phyloP scores from a whole-genome alignment of 2,329 filamentous ascomycete species.

The Fusarium phyllophilum region DNA sequence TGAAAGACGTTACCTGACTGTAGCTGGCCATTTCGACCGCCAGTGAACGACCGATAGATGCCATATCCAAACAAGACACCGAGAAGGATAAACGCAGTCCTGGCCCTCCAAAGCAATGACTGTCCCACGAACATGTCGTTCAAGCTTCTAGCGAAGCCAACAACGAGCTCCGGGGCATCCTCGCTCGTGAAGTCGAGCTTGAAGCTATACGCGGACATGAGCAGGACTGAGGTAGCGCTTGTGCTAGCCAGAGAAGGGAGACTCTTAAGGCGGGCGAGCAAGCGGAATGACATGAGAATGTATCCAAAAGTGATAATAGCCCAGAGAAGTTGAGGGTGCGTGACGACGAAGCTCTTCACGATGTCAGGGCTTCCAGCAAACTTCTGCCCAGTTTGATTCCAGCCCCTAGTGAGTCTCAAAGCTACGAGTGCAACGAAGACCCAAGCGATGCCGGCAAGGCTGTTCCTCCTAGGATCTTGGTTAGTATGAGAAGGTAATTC shows the following conservation, averaged over 20 bases:
- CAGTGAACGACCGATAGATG: conserved; percentile 51
- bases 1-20: conserved; percentile 44
- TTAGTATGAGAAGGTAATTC: conserved; percentile 1
- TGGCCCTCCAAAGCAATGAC: conserved; percentile 60
- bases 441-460: conserved; percentile 47
- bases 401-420: conserved; percentile 76
- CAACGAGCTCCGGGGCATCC: conserved; percentile 86
- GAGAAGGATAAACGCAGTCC: conserved; percentile 62
- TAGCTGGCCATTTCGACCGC: conserved; percentile 37
- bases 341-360: conserved; percentile 74
- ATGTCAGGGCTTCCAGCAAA: conserved; percentile 92
- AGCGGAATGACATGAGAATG: conserved; percentile 62
- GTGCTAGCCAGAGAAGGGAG: conserved; percentile 55
- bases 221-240: conserved; percentile 54
- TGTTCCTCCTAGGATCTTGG: conserved; percentile 37
- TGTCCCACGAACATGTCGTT: conserved; percentile 54
- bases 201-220: conserved; percentile 75
- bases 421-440: conserved; percentile 62
- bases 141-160: conserved; percentile 55
- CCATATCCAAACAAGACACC: conserved; percentile 52
- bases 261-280: conserved; percentile 55
- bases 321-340: conserved; percentile 78
- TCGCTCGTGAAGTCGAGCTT: conserved; percentile 89
- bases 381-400: conserved; percentile 99
- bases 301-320: conserved; percentile 76